phyloP scores from a whole-genome alignment of 176 grass and related monocot species.

The Zea mays region DNA sequence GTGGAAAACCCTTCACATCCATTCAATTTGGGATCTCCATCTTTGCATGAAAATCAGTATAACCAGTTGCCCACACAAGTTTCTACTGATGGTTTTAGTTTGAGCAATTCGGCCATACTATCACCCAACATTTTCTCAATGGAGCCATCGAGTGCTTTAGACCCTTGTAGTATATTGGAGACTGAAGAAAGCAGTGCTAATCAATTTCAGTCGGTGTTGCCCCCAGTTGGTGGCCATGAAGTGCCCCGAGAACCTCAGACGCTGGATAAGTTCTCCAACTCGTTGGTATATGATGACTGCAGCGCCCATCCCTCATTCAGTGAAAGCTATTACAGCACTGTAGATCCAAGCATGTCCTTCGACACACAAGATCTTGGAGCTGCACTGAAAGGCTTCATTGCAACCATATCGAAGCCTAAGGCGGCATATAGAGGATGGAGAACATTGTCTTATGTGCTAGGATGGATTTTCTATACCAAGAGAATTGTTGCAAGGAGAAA shows the following conservation, averaged over 20 bases:
- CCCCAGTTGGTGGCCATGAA: conserved; percentile 23
- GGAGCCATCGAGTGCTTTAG: conserved; percentile 24
- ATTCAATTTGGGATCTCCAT: too few relatives aligned
- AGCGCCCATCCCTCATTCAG: conserved; percentile 41
- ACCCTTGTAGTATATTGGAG: conserved; percentile 30
- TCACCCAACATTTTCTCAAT: conserved; percentile 67
- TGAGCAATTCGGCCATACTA: conserved; percentile 42
- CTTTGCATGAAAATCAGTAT: too few relatives aligned
- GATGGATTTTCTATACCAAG: conserved; percentile 80
- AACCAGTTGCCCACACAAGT: too few relatives aligned
- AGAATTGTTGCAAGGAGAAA: conserved; percentile 64
- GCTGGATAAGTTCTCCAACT: conserved; percentile 54
- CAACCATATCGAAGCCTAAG: conserved; percentile 57
- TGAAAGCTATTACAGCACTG: conserved; percentile 31
- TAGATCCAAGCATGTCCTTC: conserved; percentile 57
- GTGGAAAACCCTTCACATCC: too few relatives aligned
- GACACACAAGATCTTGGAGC: conserved; percentile 66
- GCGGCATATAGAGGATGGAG: conserved; percentile 75
- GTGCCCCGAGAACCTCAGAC: conserved; percentile 21
- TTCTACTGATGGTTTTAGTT: too few relatives aligned
- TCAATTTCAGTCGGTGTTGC: neutral
- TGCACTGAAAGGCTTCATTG: conserved; percentile 61
- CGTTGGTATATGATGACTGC: conserved; percentile 57
- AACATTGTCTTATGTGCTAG: conserved; percentile 66
- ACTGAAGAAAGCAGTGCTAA: conserved; percentile 24